Percentiles rank a stretch among this genome's conserved stretches.
Conservation (phyloP, 1,284 basidiomycete genomes). For the Tylopilus orsonianus region DNA sequence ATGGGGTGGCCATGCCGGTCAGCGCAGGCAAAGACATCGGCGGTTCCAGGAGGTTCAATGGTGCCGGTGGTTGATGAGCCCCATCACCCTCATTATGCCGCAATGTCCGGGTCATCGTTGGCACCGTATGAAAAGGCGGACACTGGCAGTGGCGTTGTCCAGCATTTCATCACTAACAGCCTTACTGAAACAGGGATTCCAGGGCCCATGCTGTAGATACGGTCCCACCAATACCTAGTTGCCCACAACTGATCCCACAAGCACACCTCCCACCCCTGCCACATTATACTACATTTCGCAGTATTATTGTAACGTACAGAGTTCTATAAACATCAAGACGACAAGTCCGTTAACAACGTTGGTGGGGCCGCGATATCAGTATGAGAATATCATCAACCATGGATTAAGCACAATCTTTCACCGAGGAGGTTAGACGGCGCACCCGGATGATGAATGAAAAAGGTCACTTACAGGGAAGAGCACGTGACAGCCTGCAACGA, state of each 20-base stretch:
- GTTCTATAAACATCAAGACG: background rate
- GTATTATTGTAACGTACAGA: background rate
- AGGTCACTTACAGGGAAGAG: constrained; percentile 60
- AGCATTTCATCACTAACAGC: too few relatives aligned
- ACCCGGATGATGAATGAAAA: constrained; percentile 3
- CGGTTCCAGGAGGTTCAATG: too few relatives aligned
- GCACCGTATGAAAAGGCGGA: too few relatives aligned
- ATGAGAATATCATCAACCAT: constrained; percentile 79
- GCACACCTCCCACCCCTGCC: too few relatives aligned
- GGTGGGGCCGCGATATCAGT: constrained; percentile 46
- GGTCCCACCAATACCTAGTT: background rate
- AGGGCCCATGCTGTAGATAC: background rate
- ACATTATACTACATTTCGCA: background rate
- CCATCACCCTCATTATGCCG: too few relatives aligned
- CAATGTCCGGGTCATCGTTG: too few relatives aligned
- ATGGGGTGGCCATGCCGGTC: too few relatives aligned
- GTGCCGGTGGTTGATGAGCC: too few relatives aligned
- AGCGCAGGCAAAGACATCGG: too few relatives aligned
- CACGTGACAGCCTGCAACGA: constrained; percentile 59
- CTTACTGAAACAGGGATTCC: too few relatives aligned
- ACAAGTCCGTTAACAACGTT: background rate
- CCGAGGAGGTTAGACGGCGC: too few relatives aligned
- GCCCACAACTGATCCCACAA: background rate
- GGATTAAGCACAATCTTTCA: constrained; percentile 70
- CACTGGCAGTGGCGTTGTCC: too few relatives aligned